Evolutionary conservation across 129 eudicot species (phyloP).

Genomic region (Lactuca saligna): DNA sequence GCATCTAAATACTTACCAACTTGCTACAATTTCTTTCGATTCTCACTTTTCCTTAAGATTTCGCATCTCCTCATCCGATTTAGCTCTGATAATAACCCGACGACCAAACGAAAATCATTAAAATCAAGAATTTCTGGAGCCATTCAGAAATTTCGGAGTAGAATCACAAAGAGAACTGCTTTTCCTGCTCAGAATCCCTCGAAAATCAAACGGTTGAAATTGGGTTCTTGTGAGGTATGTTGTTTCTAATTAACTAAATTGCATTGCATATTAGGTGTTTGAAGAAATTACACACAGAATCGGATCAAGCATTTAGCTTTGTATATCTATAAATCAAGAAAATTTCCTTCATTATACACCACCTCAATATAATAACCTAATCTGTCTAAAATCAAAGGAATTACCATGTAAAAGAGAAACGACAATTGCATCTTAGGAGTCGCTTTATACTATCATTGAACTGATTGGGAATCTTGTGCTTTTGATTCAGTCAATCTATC

Average conservation of each 20-base stretch:
- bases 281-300: not conserved
- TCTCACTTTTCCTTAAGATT: constrained; percentile 33
- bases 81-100: constrained; percentile 10
- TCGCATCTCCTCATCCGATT: constrained; percentile 19
- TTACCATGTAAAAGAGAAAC: not conserved
- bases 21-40: constrained; percentile 24
- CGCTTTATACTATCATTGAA: constrained; percentile 19
- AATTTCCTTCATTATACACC: not conserved
- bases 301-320: not conserved
- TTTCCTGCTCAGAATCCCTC: constrained; percentile 7
- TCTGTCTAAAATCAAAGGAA: not conserved
- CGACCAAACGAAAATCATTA: constrained; percentile 14
- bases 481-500: constrained; percentile 21
- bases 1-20: constrained; percentile 19
- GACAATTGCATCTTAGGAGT: constrained; percentile 14
- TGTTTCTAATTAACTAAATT: not conserved
- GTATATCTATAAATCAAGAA: not conserved
- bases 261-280: constrained; percentile 18
- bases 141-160: constrained; percentile 11
- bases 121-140: constrained; percentile 10
- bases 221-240: constrained; percentile 25
- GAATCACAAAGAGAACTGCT: constrained; percentile 21
- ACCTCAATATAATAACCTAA: not conserved
- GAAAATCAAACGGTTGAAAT: constrained; percentile 9
- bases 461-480: constrained; percentile 28